Conservation (phyloP, 2,329 filamentous ascomycete genomes). For the Cladophialophora psammophila region DNA sequence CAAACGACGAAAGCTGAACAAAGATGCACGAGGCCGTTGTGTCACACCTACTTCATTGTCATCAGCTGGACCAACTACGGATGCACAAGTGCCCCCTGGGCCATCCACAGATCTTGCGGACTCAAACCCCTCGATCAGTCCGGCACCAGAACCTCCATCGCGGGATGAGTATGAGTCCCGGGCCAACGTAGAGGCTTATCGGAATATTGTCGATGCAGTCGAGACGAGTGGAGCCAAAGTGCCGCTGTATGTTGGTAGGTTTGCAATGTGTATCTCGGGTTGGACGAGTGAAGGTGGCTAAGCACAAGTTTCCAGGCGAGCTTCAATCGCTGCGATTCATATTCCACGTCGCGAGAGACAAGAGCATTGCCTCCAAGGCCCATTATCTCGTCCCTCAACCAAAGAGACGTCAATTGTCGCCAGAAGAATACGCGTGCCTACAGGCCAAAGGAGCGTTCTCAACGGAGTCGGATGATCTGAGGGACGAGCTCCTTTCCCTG, state of each 20-base stretch:
- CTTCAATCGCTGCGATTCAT: conserved; percentile 27
- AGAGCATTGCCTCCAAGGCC: conserved; percentile 20
- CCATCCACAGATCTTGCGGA: not conserved
- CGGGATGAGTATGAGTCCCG: conserved; percentile 20
- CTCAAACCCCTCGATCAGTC: conserved; percentile 2
- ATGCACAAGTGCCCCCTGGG: not conserved
- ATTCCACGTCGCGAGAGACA: conserved; percentile 22
- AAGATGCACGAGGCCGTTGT: not conserved
- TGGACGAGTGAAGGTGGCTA: not conserved
- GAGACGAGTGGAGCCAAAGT: conserved; percentile 8
- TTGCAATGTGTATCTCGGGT: not conserved
- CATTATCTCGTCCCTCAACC: conserved; percentile 23
- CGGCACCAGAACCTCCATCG: not conserved
- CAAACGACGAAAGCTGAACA: conserved; percentile 22
- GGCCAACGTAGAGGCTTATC: conserved; percentile 17
- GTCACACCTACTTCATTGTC: not conserved
- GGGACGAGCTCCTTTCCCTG: conserved; percentile 20
- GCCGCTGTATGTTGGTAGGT: conserved; percentile 19
- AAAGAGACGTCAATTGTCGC: conserved; percentile 11
- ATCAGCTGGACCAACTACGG: not conserved
- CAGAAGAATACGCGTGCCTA: conserved; percentile 20
- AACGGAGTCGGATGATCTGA: conserved; percentile 19
- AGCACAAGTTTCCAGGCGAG: conserved; percentile 14
- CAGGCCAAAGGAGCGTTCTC: conserved; percentile 24
- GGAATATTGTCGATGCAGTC: conserved; percentile 20